A percentile compares a stretch with the other conserved stretches of the same genome.
These are phyloP conservation scores for Zygosaccharomyces pseudobailii DNA, from an alignment of 1,139 yeast species.

Conservation along the genomic window DNA sequence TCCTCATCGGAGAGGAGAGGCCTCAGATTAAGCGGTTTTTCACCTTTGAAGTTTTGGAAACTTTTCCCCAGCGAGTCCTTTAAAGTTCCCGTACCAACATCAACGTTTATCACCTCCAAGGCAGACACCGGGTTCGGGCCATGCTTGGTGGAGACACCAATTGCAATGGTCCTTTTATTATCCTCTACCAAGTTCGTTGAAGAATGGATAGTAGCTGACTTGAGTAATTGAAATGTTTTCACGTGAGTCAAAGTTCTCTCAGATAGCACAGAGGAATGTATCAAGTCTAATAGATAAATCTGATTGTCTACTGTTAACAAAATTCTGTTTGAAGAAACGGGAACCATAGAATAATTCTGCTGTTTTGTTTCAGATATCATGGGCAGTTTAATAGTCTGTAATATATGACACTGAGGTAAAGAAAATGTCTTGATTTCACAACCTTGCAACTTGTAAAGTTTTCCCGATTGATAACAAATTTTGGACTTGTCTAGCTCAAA, in stretches of 20 bases:
- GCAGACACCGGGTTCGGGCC: conserved; percentile 28
- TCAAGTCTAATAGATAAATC: conserved; percentile 40
- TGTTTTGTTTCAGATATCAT: conserved; percentile 13
- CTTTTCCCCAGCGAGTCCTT: conserved; percentile 72
- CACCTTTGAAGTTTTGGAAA: conserved; percentile 29
- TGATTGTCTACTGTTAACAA: conserved; percentile 36
- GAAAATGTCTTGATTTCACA: conserved; percentile 20
- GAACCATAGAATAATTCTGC: conserved; percentile 28
- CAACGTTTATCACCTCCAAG: conserved; percentile 44
- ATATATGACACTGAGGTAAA: conserved; percentile 33
- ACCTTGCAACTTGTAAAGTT: conserved; percentile 22
- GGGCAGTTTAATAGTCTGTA: conserved; percentile 25
- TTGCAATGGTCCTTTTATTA: conserved; percentile 26
- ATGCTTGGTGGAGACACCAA: conserved; percentile 31
- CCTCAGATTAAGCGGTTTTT: conserved; percentile 21
- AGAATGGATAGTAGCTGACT: conserved; percentile 24
- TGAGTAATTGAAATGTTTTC: conserved; percentile 31
- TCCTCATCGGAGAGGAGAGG: conserved; percentile 21
- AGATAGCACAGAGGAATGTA: conserved; percentile 40
- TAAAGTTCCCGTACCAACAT: conserved; percentile 66
- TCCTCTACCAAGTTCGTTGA: conserved; percentile 7
- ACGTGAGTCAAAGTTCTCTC: conserved; percentile 31
- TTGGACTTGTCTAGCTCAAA: conserved; percentile 19
- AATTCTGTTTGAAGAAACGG: conserved; percentile 36
- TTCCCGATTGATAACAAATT: conserved; percentile 28